Evolutionary conservation across 2,329 filamentous ascomycete genomes (phyloP).

Genomic region (Fusarium protoensiforme): DNA sequence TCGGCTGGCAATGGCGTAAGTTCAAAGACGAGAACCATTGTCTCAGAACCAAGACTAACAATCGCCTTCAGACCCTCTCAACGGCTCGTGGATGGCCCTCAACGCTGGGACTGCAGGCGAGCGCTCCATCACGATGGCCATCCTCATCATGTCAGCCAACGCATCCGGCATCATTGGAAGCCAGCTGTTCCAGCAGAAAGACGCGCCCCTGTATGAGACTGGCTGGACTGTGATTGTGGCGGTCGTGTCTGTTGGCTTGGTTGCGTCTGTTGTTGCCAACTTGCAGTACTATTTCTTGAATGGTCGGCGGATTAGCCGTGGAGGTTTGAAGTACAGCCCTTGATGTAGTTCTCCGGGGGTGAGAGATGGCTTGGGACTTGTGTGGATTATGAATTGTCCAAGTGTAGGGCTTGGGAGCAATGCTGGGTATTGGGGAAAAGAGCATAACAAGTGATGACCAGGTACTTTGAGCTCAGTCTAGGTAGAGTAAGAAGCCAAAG

Average conservation of each 20-base stretch:
- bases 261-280: conserved; percentile 33
- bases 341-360: not conserved
- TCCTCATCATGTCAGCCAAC: conserved; percentile 49
- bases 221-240: conserved; percentile 44
- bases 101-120: conserved; percentile 44
- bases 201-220: conserved; percentile 43
- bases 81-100: conserved; percentile 46
- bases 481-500: too few relatives aligned
- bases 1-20: conserved; percentile 36
- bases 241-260: conserved; percentile 38
- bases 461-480: too few relatives aligned
- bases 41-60: not conserved
- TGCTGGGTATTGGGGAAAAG: too few relatives aligned
- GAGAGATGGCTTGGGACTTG: not conserved
- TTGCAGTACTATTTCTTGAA: conserved; percentile 55
- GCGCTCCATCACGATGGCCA: conserved; percentile 47
- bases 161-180: conserved; percentile 45
- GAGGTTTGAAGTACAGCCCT: conserved; percentile 26
- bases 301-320: conserved; percentile 24
- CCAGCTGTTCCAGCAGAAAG: conserved; percentile 45
- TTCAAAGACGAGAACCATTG: not conserved
- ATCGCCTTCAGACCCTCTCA: conserved; percentile 31
- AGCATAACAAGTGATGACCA: too few relatives aligned
- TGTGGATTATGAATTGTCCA: too few relatives aligned
- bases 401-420: too few relatives aligned